A percentile compares a stretch with the other conserved stretches of the same genome.
phyloP scores from a whole-genome alignment of 169 alveolate genomes.

The Babesia caballi region DNA sequence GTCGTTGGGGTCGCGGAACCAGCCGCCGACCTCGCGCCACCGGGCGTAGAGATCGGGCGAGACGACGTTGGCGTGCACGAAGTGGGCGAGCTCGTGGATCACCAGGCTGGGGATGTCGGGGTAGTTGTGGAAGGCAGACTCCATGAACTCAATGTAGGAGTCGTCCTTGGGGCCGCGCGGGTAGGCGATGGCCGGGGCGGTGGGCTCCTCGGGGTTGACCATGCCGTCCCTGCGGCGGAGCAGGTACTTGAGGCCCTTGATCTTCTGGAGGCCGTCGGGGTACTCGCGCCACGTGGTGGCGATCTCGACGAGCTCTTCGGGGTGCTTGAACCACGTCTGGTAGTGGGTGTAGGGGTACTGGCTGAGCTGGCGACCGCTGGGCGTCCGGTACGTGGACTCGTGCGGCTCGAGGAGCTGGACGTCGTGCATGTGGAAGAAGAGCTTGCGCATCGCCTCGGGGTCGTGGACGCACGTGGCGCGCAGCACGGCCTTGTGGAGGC shows the following conservation, averaged over 20 bases:
- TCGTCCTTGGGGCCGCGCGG: conserved; percentile 70
- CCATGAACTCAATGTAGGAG: conserved; percentile 78
- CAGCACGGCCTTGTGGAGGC: conserved; percentile 72
- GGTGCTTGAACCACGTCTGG: conserved; percentile 75
- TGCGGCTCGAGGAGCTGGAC: conserved; percentile 68
- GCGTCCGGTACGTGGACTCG: conserved; percentile 3
- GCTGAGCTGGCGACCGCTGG: conserved; percentile 29
- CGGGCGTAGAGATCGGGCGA: conserved; percentile 43
- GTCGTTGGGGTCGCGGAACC: conserved; percentile 71
- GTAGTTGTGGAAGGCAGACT: conserved; percentile 72
- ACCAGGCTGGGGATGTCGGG: conserved; percentile 67
- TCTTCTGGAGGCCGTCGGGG: conserved; percentile 76
- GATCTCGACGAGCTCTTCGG: conserved; percentile 75
- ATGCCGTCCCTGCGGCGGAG: conserved; percentile 71
- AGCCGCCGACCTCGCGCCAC: conserved; percentile 69
- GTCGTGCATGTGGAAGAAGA: conserved; percentile 68
- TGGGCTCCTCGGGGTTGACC: conserved; percentile 75
- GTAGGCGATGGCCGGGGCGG: conserved; percentile 81
- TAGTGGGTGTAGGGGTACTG: conserved; percentile 66
- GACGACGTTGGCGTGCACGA: conserved; percentile 56
- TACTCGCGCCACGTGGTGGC: conserved; percentile 79
- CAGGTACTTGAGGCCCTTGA: conserved; percentile 69
- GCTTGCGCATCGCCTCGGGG: conserved; percentile 30
- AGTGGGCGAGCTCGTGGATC: conserved; percentile 75
- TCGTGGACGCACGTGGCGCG: conserved; percentile 66